Conservation (phyloP, 2,329 filamentous ascomycete species). For the Cyclaneusma minus region DNA sequence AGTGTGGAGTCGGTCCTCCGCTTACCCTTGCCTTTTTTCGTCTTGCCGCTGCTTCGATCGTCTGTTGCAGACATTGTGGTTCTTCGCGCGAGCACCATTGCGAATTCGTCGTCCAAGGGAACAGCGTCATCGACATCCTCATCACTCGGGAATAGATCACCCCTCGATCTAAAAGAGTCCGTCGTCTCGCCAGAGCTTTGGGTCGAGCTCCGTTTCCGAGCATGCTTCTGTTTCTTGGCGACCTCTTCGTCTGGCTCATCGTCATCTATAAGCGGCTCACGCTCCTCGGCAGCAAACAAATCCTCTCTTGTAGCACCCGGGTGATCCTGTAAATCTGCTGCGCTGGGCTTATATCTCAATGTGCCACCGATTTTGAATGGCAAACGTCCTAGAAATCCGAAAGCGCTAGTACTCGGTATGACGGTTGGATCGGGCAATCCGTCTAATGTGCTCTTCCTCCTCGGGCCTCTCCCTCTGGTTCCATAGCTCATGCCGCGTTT, state of each 20-base stretch:
- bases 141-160: constrained; percentile 83
- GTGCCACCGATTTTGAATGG: constrained; percentile 77
- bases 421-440: constrained; percentile 57
- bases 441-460: constrained; percentile 37
- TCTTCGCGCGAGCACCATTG: constrained; percentile 62
- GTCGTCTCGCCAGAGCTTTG: constrained; percentile 66
- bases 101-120: constrained; percentile 86
- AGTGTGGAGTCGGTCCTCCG: constrained; percentile 29
- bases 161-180: constrained; percentile 74
- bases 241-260: constrained; percentile 27
- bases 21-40: constrained; percentile 44
- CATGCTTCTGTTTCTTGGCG: constrained; percentile 13
- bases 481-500: constrained; percentile 86
- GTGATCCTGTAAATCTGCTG: constrained; percentile 79
- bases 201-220: constrained; percentile 59
- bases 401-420: constrained; percentile 73
- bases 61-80: constrained; percentile 42
- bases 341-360: constrained; percentile 76
- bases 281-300: constrained; percentile 33
- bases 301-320: constrained; percentile 37
- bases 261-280: constrained; percentile 56
- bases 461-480: constrained; percentile 36
- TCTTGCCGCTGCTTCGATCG: constrained; percentile 54
- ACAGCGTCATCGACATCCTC: constrained; percentile 78
- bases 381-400: constrained; percentile 71